Base-by-base conservation (phyloP, 805 yeast species). In the Ogataea trehalophila region DNA sequence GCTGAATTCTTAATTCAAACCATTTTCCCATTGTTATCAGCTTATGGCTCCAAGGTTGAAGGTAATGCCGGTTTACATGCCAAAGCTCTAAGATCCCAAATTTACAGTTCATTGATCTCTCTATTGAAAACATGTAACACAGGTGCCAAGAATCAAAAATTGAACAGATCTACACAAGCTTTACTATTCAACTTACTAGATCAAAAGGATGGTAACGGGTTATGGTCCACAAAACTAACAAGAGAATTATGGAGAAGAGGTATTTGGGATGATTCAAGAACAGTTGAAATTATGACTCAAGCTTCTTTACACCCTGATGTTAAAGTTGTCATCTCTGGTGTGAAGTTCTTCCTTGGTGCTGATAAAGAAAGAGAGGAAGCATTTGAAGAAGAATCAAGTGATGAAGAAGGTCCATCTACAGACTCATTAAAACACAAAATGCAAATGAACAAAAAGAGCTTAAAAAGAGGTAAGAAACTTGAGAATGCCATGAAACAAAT, bases 191-290 rank as follows among this genome's bases (percentile, higher is more conserved):
- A 87, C 58, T 72, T 92, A 53, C 71, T 94, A 40, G 96, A 89
- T 54, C 83, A 87, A 64, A 81, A 86, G 50, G 87, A 82, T 55
- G 77, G 88, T 37, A 61, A 74, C 39, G 97, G 97, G 35, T 70
- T 94, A 22, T 94, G 98, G 97, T 97, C 98, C 7, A 87, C 97
- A 3, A 91, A 89, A 60, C 71, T 94, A 48, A 90, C 97, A 5
- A 79, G 98, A 63, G 98, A 94, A 66, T 72, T 94, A 44, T 94
- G 99, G 99, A 80, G 96, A 72, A 79, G 98, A 63, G 96, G 96
- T 61, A 87, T 94, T 49, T 94, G 99, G 99, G 97, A 90, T 66
- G 99, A 94, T 65, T 79, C 96, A 0, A 76, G 97, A 59, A 85
- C 98, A 0, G 96, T 94, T n/a, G 99, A 94, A 67, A 81, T 94